phyloP scores from a whole-genome alignment of 768 basidiomycete species.

The Austroboletus festivus region DNA sequence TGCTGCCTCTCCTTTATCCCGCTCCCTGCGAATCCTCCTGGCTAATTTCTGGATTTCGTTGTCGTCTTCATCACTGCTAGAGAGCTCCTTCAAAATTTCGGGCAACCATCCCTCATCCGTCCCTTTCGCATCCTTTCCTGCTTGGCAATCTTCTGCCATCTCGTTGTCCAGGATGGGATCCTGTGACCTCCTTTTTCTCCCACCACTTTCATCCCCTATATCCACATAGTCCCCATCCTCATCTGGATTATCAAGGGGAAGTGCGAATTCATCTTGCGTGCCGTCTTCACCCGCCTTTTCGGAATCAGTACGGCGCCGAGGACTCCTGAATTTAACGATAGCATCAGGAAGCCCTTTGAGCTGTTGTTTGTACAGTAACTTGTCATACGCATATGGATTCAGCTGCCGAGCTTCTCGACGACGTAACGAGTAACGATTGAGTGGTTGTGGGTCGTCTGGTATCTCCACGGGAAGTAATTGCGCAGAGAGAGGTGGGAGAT shows the following conservation, averaged over 20 bases:
- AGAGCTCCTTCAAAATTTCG: conserved; percentile 36
- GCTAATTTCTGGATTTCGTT: conserved; percentile 31
- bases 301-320: conserved; percentile 27
- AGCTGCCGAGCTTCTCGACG: conserved; percentile 52
- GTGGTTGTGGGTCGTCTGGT: conserved; percentile 16
- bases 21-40: conserved; percentile 33
- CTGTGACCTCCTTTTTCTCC: conserved; percentile 6
- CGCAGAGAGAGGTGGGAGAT: conserved; percentile 1
- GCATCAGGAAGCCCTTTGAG: conserved; percentile 62
- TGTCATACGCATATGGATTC: conserved; percentile 60
- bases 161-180: conserved; percentile 1
- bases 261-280: conserved; percentile 30
- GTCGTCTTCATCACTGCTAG: conserved; percentile 44
- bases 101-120: conserved; percentile 27
- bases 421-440: conserved; percentile 53
- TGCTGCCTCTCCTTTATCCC: conserved; percentile 22
- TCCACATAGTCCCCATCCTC: conserved; percentile 29
- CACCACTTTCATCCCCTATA: conserved; percentile 8
- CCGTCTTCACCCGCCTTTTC: conserved; percentile 28
- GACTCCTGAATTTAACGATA: conserved; percentile 50
- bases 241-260: conserved; percentile 17
- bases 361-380: conserved; percentile 47
- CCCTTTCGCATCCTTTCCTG: background rate
- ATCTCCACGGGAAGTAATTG: conserved; percentile 8
- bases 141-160: background rate